phyloP scores from a whole-genome alignment of 257 asterid species.

The Coffea canephora region DNA sequence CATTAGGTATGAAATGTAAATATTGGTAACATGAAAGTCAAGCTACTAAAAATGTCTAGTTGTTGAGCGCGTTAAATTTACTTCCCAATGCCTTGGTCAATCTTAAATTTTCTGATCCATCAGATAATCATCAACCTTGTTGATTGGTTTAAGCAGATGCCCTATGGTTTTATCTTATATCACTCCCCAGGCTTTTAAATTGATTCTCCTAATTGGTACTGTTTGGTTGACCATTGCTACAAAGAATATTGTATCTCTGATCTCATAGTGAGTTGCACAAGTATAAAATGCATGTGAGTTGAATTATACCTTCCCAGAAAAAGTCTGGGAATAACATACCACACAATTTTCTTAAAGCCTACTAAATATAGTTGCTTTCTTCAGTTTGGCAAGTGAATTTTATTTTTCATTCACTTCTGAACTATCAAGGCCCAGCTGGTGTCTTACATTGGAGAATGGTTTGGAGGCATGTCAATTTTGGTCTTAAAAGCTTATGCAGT shows the following conservation, averaged over 20 bases:
- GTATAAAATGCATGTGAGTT: neutral
- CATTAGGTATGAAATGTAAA: neutral
- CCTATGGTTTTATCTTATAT: neutral
- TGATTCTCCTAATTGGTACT: neutral
- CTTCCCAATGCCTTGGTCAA: neutral
- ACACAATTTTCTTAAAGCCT: no score
- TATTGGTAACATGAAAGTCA: neutral
- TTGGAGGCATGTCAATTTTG: neutral
- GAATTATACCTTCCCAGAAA: neutral
- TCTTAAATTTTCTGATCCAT: no score
- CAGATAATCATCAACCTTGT: neutral
- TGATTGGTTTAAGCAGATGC: neutral
- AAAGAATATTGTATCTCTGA: neutral
- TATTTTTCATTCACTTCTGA: neutral
- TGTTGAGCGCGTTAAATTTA: neutral
- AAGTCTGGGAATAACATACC: neutral
- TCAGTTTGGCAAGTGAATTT: no score
- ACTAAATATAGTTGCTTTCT: neutral
- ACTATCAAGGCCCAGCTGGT: neutral
- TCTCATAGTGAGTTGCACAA: neutral
- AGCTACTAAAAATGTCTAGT: neutral
- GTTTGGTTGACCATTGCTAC: neutral
- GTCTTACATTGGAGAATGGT: neutral
- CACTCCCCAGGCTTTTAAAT: neutral
- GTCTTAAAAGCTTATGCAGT: neutral